Base-by-base conservation (phyloP, 2,329 filamentous ascomycete genomes). In the Clarireedia paspali region DNA sequence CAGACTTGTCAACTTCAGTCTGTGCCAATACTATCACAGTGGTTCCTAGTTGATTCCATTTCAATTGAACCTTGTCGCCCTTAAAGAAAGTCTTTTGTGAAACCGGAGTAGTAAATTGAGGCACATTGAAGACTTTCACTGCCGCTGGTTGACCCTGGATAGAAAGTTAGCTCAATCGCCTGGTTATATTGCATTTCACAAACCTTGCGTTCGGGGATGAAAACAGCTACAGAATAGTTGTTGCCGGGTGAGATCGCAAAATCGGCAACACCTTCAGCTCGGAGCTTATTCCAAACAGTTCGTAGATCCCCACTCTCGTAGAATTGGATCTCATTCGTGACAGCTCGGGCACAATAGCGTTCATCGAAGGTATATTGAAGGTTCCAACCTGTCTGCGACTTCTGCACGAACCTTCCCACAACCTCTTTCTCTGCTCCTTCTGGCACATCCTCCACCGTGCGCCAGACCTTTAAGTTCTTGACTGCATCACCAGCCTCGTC, bases 51-150 rank as follows among this genome's bases (percentile, higher is more conserved):
- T 87, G 83, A 74, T 99, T 99, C 94, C 94, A 99, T 77, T 96
- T 96, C 69, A 99, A 77, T 74, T 96, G 91, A 48, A 99, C 92
- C 77, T 97, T 97, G 78, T 99, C 94, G 61, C 91, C 91, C 77
- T 99, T 99, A 83, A 91, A 99, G 71, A 99, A 99, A 1, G 88
- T 96, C 84, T 99, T 99, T 71, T 97, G 92, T 40, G 92, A 96
- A 50, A 96, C 85, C 4, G 91, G 85, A 53, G 76, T 77, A 61
- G 75, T 81, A 74, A 97, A 97, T 65, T 94, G 81, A 44, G 94
- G 92, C 38, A 97, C 88, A 64, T 92, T 90, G 77, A 88, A 99
- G 59, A 97, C 88, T 74, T 95, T 95, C 71, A 97, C 91, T 1
- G 89, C 83, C 54, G 94, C 91, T 38, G 94, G 94, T 81, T 91